Base-by-base conservation (phyloP, 306 rosid species). In the Mimosa pudica region DNA sequence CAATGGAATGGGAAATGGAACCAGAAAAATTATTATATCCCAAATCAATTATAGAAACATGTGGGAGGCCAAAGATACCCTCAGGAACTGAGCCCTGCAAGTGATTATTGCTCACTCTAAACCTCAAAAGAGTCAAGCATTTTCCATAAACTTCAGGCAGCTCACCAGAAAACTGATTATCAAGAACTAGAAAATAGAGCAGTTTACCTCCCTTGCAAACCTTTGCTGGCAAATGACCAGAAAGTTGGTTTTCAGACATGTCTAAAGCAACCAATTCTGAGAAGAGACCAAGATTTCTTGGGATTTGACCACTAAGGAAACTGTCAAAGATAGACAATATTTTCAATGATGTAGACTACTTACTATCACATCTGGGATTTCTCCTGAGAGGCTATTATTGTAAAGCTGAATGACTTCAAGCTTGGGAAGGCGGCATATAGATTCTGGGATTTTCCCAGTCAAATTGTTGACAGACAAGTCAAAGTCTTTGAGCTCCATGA, bases 391-490 rank as follows among this genome's bases (percentile, higher is more conserved):
- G 55, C 83, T 85, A 70, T 90, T 90, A 81, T 90, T 90, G 86
- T 90, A 90, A 81, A 90, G 74, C 85, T 90, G 95, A n/a, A 90
- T 73, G 32, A 85, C 95, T 68, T 79, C 60, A 14, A 90, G 92
- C 57, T 84, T 84, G 44, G 95, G 92, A 78, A 90, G 87, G 33
- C 86, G 85, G 65, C 88, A 90, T 13, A 89, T 62, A 16, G 92
- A 75, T 35, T 85, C 91, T 1, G 92, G 95, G 36, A 90, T 81
- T 14, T 58, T 76, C 8, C 95, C 95, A 0, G 79, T 81, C 66
- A 90, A 79, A 51, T n/a, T 78, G 42, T 90, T 90, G 82, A 90
- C 95, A 10, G 95, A 90, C 85, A 89, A 82, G 81, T 90, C 95
- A 35, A 90, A 32, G 70, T 90, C 95, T 7, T 0, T 46, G 41